These are phyloP conservation scores for Beverwykella pulmonaria DNA, from an alignment of 495 filamentous ascomycete genomes.

Conservation along the genomic window DNA sequence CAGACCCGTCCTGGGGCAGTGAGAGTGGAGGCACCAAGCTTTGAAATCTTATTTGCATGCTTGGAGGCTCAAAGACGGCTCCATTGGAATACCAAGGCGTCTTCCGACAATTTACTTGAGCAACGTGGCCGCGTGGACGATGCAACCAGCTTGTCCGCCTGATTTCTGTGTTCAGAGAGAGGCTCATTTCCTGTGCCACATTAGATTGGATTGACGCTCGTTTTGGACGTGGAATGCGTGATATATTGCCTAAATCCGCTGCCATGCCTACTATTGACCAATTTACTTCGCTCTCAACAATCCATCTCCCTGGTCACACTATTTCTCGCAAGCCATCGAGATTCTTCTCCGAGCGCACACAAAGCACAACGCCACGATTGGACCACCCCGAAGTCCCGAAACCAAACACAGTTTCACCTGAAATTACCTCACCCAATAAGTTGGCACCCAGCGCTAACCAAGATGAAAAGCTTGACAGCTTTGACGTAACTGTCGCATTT, in stretches of 20 bases:
- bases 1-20: not conserved
- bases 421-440: not conserved
- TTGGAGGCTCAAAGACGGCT: too few species aligned
- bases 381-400: not conserved
- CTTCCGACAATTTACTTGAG: not conserved
- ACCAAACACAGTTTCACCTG: not conserved
- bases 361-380: not conserved
- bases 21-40: not conserved
- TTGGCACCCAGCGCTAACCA: not conserved
- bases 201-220: not conserved
- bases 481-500: not conserved
- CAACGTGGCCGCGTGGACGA: not conserved
- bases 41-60: not conserved
- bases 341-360: too few species aligned
- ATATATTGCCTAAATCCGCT: too few species aligned
- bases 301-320: too few species aligned
- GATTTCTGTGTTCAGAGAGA: not conserved
- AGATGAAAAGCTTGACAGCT: not conserved
- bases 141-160: not conserved
- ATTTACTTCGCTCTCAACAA: too few species aligned
- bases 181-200: not conserved
- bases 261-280: too few species aligned
- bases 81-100: too few species aligned
- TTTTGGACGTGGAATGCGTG: too few species aligned
- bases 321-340: too few species aligned